Percentiles rank a stretch among this genome's conserved stretches.
Evolutionary conservation across 2,329 filamentous ascomycete genomes (phyloP).

Genomic region (Fusarium goolgardi): DNA sequence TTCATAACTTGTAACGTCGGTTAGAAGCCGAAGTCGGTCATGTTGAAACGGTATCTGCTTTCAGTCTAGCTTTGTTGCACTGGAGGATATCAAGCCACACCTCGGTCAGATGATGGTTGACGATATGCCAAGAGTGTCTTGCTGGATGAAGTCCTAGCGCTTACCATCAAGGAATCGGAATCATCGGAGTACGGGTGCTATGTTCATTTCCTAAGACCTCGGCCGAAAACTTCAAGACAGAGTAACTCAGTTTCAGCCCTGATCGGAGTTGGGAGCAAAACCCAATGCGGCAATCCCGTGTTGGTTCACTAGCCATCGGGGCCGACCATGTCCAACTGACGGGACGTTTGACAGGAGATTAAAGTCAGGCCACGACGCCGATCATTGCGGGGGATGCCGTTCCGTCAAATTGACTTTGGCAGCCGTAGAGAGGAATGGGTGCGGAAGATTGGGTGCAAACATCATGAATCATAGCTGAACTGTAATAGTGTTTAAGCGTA

Average conservation of each 20-base stretch:
- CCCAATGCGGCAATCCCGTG: neutral
- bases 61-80: neutral
- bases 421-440: neutral
- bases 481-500: neutral
- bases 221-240: neutral
- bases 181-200: neutral
- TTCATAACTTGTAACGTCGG: neutral
- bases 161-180: neutral
- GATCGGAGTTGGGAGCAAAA: neutral
- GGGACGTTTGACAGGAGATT: neutral
- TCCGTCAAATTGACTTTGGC: neutral
- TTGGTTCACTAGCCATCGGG: neutral
- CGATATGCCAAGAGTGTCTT: neutral
- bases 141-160: no score
- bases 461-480: slow-evolving; percentile 19
- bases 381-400: neutral
- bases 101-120: neutral
- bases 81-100: neutral
- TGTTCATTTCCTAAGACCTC: neutral
- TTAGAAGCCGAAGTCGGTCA: no score
- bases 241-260: neutral
- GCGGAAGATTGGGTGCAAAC: neutral
- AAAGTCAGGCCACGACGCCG: neutral
- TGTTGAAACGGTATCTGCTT: neutral
- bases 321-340: neutral